These are phyloP conservation scores for Blastocystis hominis DNA, from an alignment of 352 stramenopile species.

Conservation along the genomic window DNA sequence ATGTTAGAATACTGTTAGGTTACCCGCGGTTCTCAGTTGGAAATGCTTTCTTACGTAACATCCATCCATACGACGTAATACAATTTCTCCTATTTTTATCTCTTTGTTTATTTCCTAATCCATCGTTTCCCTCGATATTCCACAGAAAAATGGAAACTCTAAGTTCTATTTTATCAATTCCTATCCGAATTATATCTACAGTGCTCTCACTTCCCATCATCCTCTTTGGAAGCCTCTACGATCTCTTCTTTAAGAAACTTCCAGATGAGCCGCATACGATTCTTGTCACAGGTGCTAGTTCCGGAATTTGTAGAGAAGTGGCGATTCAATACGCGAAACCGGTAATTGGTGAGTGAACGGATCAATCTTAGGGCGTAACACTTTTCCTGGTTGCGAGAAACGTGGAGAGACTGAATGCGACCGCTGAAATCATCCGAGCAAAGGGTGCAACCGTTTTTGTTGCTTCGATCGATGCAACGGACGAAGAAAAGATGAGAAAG, in stretches of 20 bases:
- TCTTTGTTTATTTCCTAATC: no score
- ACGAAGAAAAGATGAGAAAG: neutral
- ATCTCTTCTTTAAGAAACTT: constrained; percentile 41
- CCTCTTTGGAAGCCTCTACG: neutral
- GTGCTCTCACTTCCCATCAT: constrained; percentile 4
- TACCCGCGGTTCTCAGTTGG: no score
- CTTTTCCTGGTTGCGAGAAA: constrained; percentile 37
- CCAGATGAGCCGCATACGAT: constrained; percentile 39
- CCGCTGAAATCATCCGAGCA: neutral
- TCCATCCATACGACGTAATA: no score
- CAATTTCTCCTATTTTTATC: no score
- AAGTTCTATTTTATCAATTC: neutral
- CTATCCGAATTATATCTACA: neutral
- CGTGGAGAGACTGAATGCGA: constrained; percentile 22
- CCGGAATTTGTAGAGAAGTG: constrained; percentile 47
- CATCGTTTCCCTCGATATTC: no score
- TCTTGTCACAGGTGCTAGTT: constrained; percentile 37
- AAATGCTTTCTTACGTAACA: no score
- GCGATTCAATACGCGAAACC: constrained; percentile 50
- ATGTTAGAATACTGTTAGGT: no score
- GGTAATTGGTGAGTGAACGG: neutral
- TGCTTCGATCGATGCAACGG: constrained; percentile 19
- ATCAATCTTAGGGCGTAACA: neutral
- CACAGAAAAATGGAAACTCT: neutral
- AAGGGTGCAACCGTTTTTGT: neutral